Evolutionary conservation across 1,284 basidiomycete species (phyloP), one percentile per base, ranked within the genome.

Genomic region (Golubevia pallescens): DNA sequence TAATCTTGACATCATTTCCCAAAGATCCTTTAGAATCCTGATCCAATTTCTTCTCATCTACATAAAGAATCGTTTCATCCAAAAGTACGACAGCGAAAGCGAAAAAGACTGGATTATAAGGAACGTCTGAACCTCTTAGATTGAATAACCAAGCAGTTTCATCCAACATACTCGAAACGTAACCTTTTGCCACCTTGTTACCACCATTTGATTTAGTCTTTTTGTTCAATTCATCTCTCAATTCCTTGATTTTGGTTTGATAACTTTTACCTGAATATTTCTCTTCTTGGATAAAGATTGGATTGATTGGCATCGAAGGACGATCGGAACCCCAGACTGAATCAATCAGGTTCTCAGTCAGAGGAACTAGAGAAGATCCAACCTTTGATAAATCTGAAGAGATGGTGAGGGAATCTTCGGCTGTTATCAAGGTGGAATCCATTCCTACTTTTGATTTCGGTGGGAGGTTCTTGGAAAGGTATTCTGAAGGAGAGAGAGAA

Each of bases 21-120:
- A 97, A 88, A 73, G 91, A 90, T 2, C 86, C 75, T 57, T 87
- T 87, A 2, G 91, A 90, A 0, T 87, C 87, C 21, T 89, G 87
- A 24, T 89, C 88, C 13, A 95, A 84, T 71, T 93, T 91, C 1
- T 87, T 84, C 1, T 88, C 87, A 67, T 95, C 88, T 63, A 94
- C 87, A 85, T 96, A 98, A 1, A 98, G 87, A 2, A 90, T 87
- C 0, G 90, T 90, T 2, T 89, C 88, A 58, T 92, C 88, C 13
- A 87, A 86, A 1, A 92, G 92, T 32, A 98, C 88, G 48, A 96
- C 88, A 1, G 93, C 93, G 83, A 95, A 97, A 0, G 93, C 91
- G 81, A 97, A 97, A 88, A 99, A 98, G 21, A 99, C 95, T 62
- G 91, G 81, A 81, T 97, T 98, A 87, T 90, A 98, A 51, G 92